These are phyloP conservation scores for Pyrenochaeta sp. DNA, from an alignment of 2,329 filamentous ascomycete genomes.

Conservation along the genomic window DNA sequence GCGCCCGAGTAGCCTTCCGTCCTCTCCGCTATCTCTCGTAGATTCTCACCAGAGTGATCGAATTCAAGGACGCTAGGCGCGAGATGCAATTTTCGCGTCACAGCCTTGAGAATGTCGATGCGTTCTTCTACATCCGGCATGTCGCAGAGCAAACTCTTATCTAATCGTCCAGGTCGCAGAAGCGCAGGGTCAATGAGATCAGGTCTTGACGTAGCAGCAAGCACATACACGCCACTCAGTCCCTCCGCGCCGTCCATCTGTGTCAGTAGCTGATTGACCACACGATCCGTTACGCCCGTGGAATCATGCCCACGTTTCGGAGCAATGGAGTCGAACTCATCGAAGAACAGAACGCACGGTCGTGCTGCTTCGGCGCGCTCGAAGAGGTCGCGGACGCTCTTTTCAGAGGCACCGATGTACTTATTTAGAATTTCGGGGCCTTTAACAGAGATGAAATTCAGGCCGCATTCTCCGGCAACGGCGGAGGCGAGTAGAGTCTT, in stretches of 20 bases:
- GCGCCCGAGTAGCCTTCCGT: constrained; percentile 95
- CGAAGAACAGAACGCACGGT: constrained; percentile 96
- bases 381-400: constrained; percentile 93
- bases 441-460: constrained; percentile 99
- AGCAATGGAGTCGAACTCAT: constrained; percentile 97
- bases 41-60: constrained; percentile 41
- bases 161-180: constrained; percentile 86
- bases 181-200: constrained; percentile 96
- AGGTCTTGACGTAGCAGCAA: constrained; percentile 91
- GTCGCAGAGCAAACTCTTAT: constrained; percentile 92
- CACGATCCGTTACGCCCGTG: constrained; percentile 97
- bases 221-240: constrained; percentile 90
- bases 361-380: constrained; percentile 89
- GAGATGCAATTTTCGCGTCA: constrained; percentile 83
- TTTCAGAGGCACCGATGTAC: constrained; percentile 97
- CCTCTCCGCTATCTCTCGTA: constrained; percentile 77
- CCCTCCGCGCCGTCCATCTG: constrained; percentile 99
- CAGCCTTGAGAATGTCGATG: constrained; percentile 84
- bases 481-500: constrained; percentile 96
- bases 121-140: constrained; percentile 83
- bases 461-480: constrained; percentile 95
- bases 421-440: constrained; percentile 98
- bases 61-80: constrained; percentile 68
- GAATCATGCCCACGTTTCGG: constrained; percentile 97
- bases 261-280: constrained; percentile 96